These are phyloP conservation scores for Suillus decipiens DNA, from an alignment of 768 basidiomycete species.

Conservation along the genomic window DNA sequence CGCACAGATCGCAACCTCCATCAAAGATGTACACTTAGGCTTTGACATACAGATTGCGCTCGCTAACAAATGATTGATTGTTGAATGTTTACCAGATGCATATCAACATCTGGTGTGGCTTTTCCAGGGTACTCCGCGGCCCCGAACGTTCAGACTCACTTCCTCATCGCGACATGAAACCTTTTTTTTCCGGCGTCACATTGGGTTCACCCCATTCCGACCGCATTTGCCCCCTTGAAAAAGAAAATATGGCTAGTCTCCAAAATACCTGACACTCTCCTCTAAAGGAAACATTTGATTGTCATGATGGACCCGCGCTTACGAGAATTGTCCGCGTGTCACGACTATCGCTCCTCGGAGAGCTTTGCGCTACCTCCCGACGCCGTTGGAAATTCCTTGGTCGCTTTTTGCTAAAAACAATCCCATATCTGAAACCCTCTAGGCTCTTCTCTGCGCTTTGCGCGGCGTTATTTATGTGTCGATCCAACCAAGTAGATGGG, in stretches of 20 bases:
- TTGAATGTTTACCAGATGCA: neutral
- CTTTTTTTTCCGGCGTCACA: slow-evolving; percentile 5
- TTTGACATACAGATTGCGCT: neutral
- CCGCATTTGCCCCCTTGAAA: slow-evolving; percentile 6
- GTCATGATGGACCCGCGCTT: slow-evolving; percentile 9
- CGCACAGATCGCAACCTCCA: neutral
- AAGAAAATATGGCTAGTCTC: slow-evolving; percentile 12
- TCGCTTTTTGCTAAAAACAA: neutral
- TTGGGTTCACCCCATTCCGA: neutral
- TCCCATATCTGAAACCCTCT: neutral
- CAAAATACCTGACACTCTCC: neutral
- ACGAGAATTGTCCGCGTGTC: slow-evolving; percentile 13
- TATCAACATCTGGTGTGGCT: neutral
- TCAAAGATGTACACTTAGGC: neutral
- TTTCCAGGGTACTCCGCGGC: slow-evolving; percentile 7
- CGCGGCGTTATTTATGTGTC: neutral
- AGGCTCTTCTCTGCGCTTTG: neutral
- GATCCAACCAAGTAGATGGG: neutral
- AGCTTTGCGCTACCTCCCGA: neutral
- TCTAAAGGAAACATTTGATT: slow-evolving; percentile 1
- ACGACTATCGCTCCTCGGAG: slow-evolving; percentile 12
- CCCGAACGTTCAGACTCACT: neutral
- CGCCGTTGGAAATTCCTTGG: slow-evolving; percentile 2
- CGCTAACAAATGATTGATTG: neutral
- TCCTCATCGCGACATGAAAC: neutral